Conservation (phyloP, 2,329 filamentous ascomycete species). For the Fusarium pininemorale region DNA sequence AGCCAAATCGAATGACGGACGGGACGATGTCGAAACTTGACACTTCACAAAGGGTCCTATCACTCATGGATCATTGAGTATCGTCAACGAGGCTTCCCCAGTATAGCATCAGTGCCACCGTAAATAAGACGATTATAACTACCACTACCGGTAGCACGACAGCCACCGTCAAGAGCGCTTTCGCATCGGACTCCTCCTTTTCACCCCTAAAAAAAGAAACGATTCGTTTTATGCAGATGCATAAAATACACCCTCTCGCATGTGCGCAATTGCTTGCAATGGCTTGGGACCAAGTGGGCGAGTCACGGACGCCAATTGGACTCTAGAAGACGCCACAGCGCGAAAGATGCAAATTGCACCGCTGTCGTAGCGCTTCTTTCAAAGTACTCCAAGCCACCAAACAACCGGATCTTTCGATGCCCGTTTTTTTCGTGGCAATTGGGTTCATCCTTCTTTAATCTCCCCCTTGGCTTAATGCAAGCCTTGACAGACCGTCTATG, state of each 20-base stretch:
- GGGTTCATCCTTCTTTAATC: slow-evolving; percentile 26
- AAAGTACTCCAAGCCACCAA: background rate
- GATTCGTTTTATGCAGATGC: slow-evolving; percentile 11
- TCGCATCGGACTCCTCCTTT: background rate
- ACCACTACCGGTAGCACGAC: background rate
- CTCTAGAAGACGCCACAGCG: slow-evolving; percentile 29
- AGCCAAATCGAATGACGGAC: background rate
- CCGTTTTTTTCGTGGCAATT: slow-evolving; percentile 31
- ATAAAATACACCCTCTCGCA: background rate
- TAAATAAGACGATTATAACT: background rate
- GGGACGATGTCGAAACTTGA: slow-evolving; percentile 13
- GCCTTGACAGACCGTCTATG: slow-evolving; percentile 1
- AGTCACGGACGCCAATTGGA: background rate
- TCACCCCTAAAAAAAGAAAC: background rate
- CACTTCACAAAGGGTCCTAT: slow-evolving; percentile 1
- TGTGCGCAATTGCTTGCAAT: background rate
- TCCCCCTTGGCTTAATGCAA: slow-evolving; percentile 25
- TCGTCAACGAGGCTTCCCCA: background rate
- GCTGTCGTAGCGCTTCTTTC: slow-evolving; percentile 1
- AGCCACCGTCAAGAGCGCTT: background rate
- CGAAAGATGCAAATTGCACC: slow-evolving; percentile 14
- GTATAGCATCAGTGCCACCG: background rate
- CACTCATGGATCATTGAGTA: background rate
- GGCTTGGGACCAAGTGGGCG: slow-evolving; percentile 15
- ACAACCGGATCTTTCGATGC: slow-evolving; percentile 1